phyloP scores from a whole-genome alignment of 2,329 filamentous ascomycete species.

The Penicillium vulpinum region DNA sequence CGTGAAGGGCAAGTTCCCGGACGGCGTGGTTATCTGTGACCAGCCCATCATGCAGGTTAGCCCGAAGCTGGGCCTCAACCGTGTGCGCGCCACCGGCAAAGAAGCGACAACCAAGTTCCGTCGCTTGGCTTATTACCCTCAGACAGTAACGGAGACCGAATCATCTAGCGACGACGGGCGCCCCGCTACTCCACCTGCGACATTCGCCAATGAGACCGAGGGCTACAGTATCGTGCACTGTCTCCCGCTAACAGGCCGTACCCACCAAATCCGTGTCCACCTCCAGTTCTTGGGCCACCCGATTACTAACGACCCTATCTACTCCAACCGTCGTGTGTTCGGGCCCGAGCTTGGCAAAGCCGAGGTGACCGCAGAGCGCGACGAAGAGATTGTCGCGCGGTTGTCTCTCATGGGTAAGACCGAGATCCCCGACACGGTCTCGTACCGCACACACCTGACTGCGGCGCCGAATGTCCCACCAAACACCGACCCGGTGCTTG shows the following conservation, averaged over 20 bases:
- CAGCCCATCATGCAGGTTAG: slow-evolving; percentile 93
- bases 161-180: slow-evolving; percentile 21
- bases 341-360: slow-evolving; percentile 72
- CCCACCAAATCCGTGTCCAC: slow-evolving; percentile 92
- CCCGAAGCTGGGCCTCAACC: slow-evolving; percentile 89
- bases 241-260: slow-evolving; percentile 87
- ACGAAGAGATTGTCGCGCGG: slow-evolving; percentile 85
- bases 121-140: slow-evolving; percentile 84
- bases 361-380: slow-evolving; percentile 69
- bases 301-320: slow-evolving; percentile 96
- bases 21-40: slow-evolving; percentile 87
- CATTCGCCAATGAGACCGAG: slow-evolving; percentile 50
- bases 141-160: slow-evolving; percentile 25
- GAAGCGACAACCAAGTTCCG: slow-evolving; percentile 88
- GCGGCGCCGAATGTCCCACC: slow-evolving; percentile 40
- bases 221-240: slow-evolving; percentile 96
- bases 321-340: slow-evolving; percentile 91
- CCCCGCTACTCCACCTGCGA: slow-evolving; percentile 36
- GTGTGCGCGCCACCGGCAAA: slow-evolving; percentile 92
- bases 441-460: slow-evolving; percentile 66
- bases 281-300: slow-evolving; percentile 92
- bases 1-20: slow-evolving; percentile 87
- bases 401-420: slow-evolving; percentile 91
- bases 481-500: slow-evolving; percentile 37
- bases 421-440: slow-evolving; percentile 84